phyloP scores from a whole-genome alignment of 345 rosid species.

The Hibiscus mutabilis region DNA sequence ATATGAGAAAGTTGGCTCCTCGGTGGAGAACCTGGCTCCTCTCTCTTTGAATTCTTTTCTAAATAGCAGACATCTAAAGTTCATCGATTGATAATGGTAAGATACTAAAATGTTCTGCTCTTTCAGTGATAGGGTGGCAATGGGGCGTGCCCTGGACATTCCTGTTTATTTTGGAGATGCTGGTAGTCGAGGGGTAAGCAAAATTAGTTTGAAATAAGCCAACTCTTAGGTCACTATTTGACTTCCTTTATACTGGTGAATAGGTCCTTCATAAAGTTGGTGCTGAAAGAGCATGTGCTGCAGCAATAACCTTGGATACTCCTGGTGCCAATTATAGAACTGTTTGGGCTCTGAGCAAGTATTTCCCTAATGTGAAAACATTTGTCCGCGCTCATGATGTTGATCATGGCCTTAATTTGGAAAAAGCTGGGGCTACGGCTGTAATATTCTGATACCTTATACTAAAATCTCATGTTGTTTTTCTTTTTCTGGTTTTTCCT shows the following conservation, averaged over 20 bases:
- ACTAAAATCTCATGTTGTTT: background rate
- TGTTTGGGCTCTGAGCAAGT: constrained; percentile 98
- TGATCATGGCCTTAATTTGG: constrained; percentile 91
- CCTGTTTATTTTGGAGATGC: constrained; percentile 98
- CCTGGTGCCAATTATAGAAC: constrained; percentile 99
- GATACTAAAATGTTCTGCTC: background rate
- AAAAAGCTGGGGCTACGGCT: constrained; percentile 95
- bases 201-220: background rate
- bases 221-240: constrained; percentile 7
- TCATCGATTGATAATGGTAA: background rate
- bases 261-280: constrained; percentile 97
- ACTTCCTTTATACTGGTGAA: constrained; percentile 14
- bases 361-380: constrained; percentile 90
- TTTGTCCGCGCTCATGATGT: constrained; percentile 98
- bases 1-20: background rate
- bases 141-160: constrained; percentile 90
- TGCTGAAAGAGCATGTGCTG: constrained; percentile 95
- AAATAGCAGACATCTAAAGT: constrained; percentile 4
- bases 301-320: constrained; percentile 86
- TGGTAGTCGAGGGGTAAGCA: constrained; percentile 89
- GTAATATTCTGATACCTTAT: constrained; percentile 37
- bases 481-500: constrained; percentile 8
- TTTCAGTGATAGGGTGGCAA: constrained; percentile 90
- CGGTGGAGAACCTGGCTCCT: too few species aligned
- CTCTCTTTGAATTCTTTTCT: background rate